Evolutionary conservation across 345 rosid species (phyloP), one percentile per base, ranked within the genome.

Genomic region (Durio zibethinus): DNA sequence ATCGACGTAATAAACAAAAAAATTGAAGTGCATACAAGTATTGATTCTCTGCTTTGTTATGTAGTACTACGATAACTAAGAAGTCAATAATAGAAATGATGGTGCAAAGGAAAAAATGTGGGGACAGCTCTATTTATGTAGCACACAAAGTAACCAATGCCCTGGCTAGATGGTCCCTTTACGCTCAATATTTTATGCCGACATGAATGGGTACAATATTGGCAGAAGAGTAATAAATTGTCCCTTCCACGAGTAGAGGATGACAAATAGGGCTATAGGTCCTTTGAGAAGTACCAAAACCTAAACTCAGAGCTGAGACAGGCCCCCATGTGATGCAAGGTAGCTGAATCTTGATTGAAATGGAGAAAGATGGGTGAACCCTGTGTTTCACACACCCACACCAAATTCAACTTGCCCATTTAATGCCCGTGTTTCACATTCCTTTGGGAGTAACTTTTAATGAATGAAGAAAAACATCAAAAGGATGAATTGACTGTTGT

Each of bases 391-490:
- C 12, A 1, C 21, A 10, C 25, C 35, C 57, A 14, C 70, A 79
- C 79, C 79, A 15, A 69, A 45, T 18, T 72, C 77, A 69, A 70
- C 75, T 3, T 3, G 40, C 68, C 77, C 21, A 76, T 63, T 73
- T 47, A 79, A 73, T 81, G 76, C 14, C 53, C 0, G 45, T 31
- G 31, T 27, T 31, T 56, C 40, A 60, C 10, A 18, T n/a, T 6
- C 50, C 18, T 33, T 45, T 40, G 48, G 10, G 21, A 62, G 12
- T 27, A 43, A 5, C 50, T 10, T 66, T 66, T 23, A 40, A 66
- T 9, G 27, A 52, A 66, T n/a, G 4, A 21, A 21, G 31, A 62
- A 5, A 20, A 31, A 16, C 1, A 15, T 4, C 15, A 21, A 71
- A 72, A 8, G 1, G 40, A 8, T 10, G 7, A 73, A 54, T 73